These are phyloP conservation scores for Debaryomyces subglobosus DNA, from an alignment of 1,139 yeast species.

Conservation along the genomic window DNA sequence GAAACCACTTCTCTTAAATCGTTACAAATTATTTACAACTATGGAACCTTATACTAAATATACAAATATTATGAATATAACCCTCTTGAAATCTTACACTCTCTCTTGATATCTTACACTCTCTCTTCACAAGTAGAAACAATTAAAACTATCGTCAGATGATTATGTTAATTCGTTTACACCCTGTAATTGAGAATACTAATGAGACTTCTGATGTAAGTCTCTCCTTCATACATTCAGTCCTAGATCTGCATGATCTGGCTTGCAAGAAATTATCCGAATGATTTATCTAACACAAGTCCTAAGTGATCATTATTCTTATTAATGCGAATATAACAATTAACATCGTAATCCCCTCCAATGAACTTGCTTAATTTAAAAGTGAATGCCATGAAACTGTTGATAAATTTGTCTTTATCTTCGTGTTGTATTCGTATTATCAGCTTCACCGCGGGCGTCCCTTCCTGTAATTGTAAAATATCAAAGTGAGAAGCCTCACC, in stretches of 20 bases:
- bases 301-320: constrained; percentile 23
- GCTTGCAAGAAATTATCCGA: background rate
- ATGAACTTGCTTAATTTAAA: constrained; percentile 29
- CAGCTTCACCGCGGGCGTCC: constrained; percentile 21
- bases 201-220: too few species aligned
- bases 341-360: constrained; percentile 27
- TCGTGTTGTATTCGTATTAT: constrained; percentile 29
- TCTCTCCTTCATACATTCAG: background rate
- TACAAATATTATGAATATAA: background rate
- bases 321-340: constrained; percentile 26
- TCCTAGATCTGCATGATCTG: too few species aligned
- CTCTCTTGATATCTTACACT: background rate
- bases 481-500: constrained; percentile 41
- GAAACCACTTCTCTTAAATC: background rate
- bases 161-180: background rate
- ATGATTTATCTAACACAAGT: constrained; percentile 13
- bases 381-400: constrained; percentile 34
- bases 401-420: constrained; percentile 31
- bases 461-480: constrained; percentile 20
- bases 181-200: background rate
- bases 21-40: background rate
- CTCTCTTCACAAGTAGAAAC: background rate
- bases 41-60: background rate
- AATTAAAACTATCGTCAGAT: background rate
- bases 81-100: background rate